A percentile compares a stretch with the other conserved stretches of the same genome.
phyloP scores from a whole-genome alignment of 768 basidiomycete genomes.

The Hypsizygus marmoreus region DNA sequence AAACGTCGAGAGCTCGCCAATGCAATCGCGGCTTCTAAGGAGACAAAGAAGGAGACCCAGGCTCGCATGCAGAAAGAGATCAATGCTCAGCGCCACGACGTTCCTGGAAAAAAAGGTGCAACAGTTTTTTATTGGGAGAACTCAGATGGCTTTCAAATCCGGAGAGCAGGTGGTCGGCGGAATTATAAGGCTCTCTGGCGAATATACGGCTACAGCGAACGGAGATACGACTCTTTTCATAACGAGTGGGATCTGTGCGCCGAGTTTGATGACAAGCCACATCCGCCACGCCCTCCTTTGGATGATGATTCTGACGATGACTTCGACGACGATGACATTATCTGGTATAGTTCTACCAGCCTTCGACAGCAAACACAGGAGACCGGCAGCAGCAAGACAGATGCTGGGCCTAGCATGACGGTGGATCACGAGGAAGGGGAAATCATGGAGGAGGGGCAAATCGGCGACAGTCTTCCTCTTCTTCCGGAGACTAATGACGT shows the following conservation, averaged over 20 bases:
- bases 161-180: conserved; percentile 11
- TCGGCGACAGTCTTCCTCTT: not conserved
- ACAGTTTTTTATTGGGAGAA: conserved; percentile 23
- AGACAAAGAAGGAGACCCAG: not conserved
- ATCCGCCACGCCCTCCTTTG: conserved; percentile 5
- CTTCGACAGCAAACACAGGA: too few relatives aligned
- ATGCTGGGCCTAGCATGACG: too few relatives aligned
- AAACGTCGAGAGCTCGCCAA: not conserved
- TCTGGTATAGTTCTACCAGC: too few relatives aligned
- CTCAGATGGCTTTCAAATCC: conserved; percentile 20
- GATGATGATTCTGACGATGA: conserved; percentile 8
- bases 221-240: conserved; percentile 17
- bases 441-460: too few relatives aligned
- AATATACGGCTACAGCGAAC: conserved; percentile 11
- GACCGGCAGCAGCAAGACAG: too few relatives aligned
- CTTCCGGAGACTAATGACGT: not conserved
- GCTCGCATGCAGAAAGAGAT: not conserved
- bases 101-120: conserved; percentile 21
- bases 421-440: too few relatives aligned
- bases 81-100: not conserved
- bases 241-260: conserved; percentile 25
- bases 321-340: not conserved
- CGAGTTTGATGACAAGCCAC: conserved; percentile 9
- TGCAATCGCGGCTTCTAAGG: not conserved
- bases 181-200: conserved; percentile 16